A percentile compares a stretch with the other conserved stretches of the same genome.
phyloP scores from a whole-genome alignment of 2,329 filamentous ascomycete genomes.

The Diaporthe sp. region DNA sequence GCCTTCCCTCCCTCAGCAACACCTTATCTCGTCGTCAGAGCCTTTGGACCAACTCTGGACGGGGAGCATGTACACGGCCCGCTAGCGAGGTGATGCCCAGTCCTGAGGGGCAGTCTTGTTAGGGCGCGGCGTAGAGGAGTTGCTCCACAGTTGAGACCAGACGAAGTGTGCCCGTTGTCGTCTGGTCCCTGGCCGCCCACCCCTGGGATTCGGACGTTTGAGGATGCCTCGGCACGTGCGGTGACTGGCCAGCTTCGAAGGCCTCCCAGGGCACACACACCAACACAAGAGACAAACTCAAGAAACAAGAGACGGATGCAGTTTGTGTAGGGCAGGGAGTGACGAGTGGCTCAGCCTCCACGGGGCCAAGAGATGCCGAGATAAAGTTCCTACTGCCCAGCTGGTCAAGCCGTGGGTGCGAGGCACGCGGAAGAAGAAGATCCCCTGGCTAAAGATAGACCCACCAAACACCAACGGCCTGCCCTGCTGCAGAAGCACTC shows the following conservation, averaged over 20 bases:
- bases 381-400: conserved; percentile 25
- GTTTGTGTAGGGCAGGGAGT: neutral
- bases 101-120: neutral
- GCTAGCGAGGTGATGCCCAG: conserved; percentile 5
- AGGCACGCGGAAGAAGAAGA: conserved; percentile 26
- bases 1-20: neutral
- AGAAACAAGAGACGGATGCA: conserved; percentile 5
- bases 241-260: conserved; percentile 18
- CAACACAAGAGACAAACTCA: neutral
- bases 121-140: conserved; percentile 10
- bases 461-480: conserved; percentile 2
- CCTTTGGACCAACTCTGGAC: conserved; percentile 29
- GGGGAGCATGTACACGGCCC: neutral
- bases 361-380: conserved; percentile 37
- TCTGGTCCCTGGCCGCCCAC: conserved; percentile 9
- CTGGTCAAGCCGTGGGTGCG: conserved; percentile 10
- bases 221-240: conserved; percentile 17
- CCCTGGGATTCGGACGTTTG: conserved; percentile 19
- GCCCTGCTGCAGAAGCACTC: too few species aligned
- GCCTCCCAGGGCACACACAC: conserved; percentile 7
- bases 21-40: conserved; percentile 11
- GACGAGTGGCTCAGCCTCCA: conserved; percentile 31
- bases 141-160: conserved; percentile 36
- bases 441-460: conserved; percentile 29
- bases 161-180: conserved; percentile 31